Evolutionary conservation across 2,329 filamentous ascomycete species (phyloP).

Genomic region (Trichoderma breve): DNA sequence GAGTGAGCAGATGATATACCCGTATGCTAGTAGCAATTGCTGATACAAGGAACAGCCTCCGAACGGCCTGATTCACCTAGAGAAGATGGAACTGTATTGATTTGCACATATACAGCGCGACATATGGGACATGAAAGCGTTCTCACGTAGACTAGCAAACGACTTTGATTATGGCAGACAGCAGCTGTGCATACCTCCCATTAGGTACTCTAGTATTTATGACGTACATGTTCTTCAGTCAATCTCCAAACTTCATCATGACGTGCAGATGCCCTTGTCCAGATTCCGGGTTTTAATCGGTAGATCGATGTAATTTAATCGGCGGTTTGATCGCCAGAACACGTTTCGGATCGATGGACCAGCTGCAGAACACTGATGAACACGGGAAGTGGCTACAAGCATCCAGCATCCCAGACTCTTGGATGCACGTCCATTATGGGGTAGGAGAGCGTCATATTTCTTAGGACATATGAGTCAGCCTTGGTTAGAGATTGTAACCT

Average conservation of each 20-base stretch:
- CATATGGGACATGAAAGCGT: neutral
- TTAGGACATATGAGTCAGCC: neutral
- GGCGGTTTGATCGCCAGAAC: neutral
- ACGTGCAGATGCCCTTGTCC: neutral
- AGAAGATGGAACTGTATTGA: slow-evolving; percentile 47
- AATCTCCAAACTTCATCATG: neutral
- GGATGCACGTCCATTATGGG: neutral
- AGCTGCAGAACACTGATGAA: neutral
- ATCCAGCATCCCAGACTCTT: neutral
- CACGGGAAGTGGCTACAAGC: neutral
- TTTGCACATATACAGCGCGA: neutral
- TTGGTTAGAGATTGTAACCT: neutral
- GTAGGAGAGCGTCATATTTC: neutral
- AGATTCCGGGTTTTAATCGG: neutral
- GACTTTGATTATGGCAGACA: neutral
- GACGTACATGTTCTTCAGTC: neutral
- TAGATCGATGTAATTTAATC: neutral
- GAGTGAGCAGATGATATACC: slow-evolving; percentile 36
- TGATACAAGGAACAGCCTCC: slow-evolving; percentile 48
- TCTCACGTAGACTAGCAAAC: neutral
- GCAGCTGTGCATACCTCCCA: neutral
- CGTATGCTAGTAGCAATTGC: neutral
- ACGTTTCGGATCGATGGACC: neutral
- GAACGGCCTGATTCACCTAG: slow-evolving; percentile 63
- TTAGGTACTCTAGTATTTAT: neutral